Conservation (phyloP, 2,329 filamentous ascomycete genomes). For the Sclerotinia minor region DNA sequence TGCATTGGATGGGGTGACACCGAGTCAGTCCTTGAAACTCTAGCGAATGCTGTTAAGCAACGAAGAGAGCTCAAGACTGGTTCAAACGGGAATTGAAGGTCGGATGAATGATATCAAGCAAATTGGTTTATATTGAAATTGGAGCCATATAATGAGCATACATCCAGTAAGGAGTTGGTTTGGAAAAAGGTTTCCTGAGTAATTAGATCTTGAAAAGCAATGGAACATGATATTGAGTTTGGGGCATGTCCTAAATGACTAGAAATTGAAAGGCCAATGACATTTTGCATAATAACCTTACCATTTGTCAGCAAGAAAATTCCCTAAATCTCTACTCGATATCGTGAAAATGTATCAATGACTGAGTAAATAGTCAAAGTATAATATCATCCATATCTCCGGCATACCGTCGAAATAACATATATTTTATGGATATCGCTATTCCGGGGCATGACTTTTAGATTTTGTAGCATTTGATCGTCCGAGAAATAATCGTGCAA, state of each 20-base stretch:
- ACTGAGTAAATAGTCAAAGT: neutral
- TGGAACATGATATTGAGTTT: neutral
- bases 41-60: slow-evolving; percentile 78
- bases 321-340: neutral
- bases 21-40: slow-evolving; percentile 69
- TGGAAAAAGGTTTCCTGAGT: slow-evolving; percentile 12
- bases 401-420: neutral
- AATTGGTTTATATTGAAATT: neutral
- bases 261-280: slow-evolving; percentile 1
- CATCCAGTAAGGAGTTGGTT: slow-evolving; percentile 17
- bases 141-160: slow-evolving; percentile 1
- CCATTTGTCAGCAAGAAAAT: slow-evolving; percentile 6
- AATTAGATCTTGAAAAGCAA: slow-evolving; percentile 1
- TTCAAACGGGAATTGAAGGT: slow-evolving; percentile 25
- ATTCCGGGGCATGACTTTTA: neutral
- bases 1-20: slow-evolving; percentile 96
- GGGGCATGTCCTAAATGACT: neutral
- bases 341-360: neutral
- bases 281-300: neutral
- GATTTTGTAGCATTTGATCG: neutral
- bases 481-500: slow-evolving; percentile 23
- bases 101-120: too few relatives aligned
- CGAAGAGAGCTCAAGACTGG: slow-evolving; percentile 54
- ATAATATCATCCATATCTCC: neutral
- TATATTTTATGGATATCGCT: neutral